These are phyloP conservation scores for Scedosporium apiospermum DNA, from an alignment of 2,329 filamentous ascomycete genomes.

Conservation along the genomic window DNA sequence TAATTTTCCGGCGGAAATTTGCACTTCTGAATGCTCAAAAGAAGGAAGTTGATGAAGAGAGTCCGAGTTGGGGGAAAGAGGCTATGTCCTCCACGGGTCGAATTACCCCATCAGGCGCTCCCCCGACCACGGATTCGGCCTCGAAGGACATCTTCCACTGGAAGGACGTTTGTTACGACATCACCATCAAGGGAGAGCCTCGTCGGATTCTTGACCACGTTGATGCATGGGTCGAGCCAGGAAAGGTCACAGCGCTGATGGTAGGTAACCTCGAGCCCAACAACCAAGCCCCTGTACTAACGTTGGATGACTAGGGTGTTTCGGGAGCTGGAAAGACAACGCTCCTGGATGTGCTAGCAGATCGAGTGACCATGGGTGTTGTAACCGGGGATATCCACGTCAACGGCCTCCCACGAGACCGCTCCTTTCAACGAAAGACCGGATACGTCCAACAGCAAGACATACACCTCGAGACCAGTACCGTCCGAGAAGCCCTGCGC, in stretches of 20 bases:
- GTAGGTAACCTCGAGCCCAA: constrained; percentile 26
- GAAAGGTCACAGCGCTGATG: constrained; percentile 65
- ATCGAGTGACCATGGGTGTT: constrained; percentile 64
- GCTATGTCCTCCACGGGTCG: not conserved
- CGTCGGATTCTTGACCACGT: constrained; percentile 61
- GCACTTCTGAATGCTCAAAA: constrained; percentile 54
- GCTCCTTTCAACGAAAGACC: constrained; percentile 60
- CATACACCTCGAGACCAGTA: constrained; percentile 58
- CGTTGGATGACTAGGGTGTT: constrained; percentile 32
- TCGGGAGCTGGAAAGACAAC: constrained; percentile 71
- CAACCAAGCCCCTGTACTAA: too few relatives aligned
- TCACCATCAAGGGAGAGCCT: constrained; percentile 55
- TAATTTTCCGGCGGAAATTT: constrained; percentile 40
- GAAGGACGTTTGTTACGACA: constrained; percentile 54
- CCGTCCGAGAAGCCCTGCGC: constrained; percentile 56
- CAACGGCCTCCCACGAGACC: constrained; percentile 53
- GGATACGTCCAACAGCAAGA: constrained; percentile 68
- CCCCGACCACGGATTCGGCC: constrained; percentile 14
- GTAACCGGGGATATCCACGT: constrained; percentile 63
- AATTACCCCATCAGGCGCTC: constrained; percentile 6
- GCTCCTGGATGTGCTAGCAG: constrained; percentile 62
- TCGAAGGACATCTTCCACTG: constrained; percentile 52
- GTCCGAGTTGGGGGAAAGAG: not conserved
- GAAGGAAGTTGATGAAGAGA: constrained; percentile 40
- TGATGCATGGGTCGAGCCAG: constrained; percentile 70